Base-by-base conservation (phyloP, 2,329 filamentous ascomycete species). In the Pyrenophora teres region DNA sequence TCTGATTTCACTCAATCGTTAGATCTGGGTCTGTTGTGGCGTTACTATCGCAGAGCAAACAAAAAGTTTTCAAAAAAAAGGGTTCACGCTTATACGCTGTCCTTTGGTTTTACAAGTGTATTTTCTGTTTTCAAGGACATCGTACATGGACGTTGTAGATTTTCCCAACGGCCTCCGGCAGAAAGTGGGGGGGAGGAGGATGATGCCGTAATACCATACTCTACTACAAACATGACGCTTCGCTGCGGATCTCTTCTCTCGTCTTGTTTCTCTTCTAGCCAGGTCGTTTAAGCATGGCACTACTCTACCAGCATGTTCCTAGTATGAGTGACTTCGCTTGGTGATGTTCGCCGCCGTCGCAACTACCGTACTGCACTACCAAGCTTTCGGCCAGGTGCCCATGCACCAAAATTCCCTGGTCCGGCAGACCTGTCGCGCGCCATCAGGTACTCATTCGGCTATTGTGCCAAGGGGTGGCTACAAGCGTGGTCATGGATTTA, bases 31-130 rank as follows among this genome's bases (percentile, higher is more conserved):
- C 39, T 54, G 9, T 31, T 50, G 44, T 23, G 65, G 67, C 63
- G 67, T 68, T 66, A 41, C 47, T 51, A 55, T 59, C 37, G 47
- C 48, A 36, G 40, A 41, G 50, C 57, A 55, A 56, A 48, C 53
- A 65, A 68, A 67, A 46, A 65, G 60, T 66, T 66, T 32, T 41
- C 10, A 16, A 49, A 54, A 49, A 49, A 31, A n/a, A 23, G 46
- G 47, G 48, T 46, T 39, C 25, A 54, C 27, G 27, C 27, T 30
- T 30, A 30, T 30, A 30, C 27, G 27, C 27, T 37, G 52, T 52
- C 52, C 45, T 37, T 35, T 7, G 35, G 33, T 46, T 53, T 50
- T 27, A 23, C 33, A 31, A 23, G 40, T 25, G 42, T 30, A 30
- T 30, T 30, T 16, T 21, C 6, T 9, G 6, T 37, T 51, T 46